Conservation (phyloP, 441 rosid genomes). For the Manihot esculenta region DNA sequence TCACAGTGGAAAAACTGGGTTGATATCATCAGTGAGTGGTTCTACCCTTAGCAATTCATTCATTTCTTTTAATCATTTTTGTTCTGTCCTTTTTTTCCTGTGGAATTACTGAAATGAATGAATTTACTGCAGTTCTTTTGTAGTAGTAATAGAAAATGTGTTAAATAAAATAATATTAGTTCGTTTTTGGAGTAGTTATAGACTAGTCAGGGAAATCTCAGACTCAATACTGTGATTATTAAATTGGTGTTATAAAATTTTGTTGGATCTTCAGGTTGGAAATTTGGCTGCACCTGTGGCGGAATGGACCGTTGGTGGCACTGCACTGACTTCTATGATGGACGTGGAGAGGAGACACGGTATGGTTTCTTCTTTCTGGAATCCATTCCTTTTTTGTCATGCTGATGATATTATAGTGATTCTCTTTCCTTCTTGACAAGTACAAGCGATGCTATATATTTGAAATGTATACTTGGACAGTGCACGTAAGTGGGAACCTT, state of each 20-base stretch:
- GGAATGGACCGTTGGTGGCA: slow-evolving; percentile 91
- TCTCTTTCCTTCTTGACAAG: neutral
- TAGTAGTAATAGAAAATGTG: too few species aligned
- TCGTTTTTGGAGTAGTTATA: neutral
- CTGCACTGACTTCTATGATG: slow-evolving; percentile 87
- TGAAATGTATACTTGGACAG: neutral
- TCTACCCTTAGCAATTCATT: neutral
- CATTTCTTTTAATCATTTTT: neutral
- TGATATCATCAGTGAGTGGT: slow-evolving; percentile 79
- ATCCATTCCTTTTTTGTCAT: neutral
- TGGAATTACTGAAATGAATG: too few species aligned
- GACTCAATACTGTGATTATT: neutral
- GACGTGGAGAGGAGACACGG: slow-evolving; percentile 99
- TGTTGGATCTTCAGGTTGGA: slow-evolving; percentile 57
- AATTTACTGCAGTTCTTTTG: too few species aligned
- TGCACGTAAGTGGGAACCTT: neutral
- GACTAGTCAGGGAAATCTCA: neutral
- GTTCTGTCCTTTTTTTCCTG: neutral
- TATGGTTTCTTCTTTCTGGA: slow-evolving; percentile 21
- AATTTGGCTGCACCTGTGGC: slow-evolving; percentile 78
- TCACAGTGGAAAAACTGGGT: slow-evolving; percentile 78
- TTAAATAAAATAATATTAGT: too few species aligned
- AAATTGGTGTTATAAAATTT: neutral
- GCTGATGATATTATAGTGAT: neutral
- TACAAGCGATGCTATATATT: neutral